A percentile compares a stretch with the other conserved stretches of the same genome.
These are phyloP conservation scores for Cornus controversa DNA, from an alignment of 148 eudicot species.

Conservation along the genomic window DNA sequence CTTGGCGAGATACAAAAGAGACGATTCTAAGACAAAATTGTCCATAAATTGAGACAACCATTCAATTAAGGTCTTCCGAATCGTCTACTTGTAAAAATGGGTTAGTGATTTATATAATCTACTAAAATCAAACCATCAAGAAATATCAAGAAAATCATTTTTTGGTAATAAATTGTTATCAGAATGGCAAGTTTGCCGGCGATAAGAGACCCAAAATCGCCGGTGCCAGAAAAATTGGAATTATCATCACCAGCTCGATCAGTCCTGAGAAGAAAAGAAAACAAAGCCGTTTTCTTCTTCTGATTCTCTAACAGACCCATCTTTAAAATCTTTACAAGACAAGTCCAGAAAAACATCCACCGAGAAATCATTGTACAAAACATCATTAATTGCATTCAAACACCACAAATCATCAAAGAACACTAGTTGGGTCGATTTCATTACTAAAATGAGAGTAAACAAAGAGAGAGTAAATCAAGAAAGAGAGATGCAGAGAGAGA, in stretches of 20 bases:
- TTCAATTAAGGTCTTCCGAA: conserved; percentile 70
- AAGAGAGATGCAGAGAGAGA: too few relatives aligned
- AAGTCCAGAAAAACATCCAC: conserved; percentile 78
- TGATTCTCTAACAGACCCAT: conserved; percentile 12
- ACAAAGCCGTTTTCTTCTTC: conserved; percentile 42
- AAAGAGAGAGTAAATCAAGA: too few relatives aligned
- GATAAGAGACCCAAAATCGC: conserved; percentile 27
- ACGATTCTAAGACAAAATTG: conserved; percentile 59
- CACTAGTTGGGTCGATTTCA: conserved; percentile 34
- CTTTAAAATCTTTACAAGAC: conserved; percentile 43
- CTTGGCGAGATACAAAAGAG: conserved; percentile 43
- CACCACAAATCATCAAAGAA: conserved; percentile 41
- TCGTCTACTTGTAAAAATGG: conserved; percentile 56
- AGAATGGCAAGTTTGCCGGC: conserved; percentile 57
- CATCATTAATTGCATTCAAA: conserved; percentile 28
- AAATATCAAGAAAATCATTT: neutral
- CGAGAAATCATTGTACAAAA: conserved; percentile 55
- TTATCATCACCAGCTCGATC: conserved; percentile 30
- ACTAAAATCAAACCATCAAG: neutral
- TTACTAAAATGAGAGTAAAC: too few relatives aligned
- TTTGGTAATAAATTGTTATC: conserved; percentile 30
- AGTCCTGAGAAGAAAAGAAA: conserved; percentile 43
- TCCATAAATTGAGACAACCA: conserved; percentile 87
- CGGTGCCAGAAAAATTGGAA: conserved; percentile 29
- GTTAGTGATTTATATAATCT: neutral